These are phyloP conservation scores for Kalanchoe fedtschenkoi DNA, from an alignment of 164 flowering plant species.

Conservation along the genomic window DNA sequence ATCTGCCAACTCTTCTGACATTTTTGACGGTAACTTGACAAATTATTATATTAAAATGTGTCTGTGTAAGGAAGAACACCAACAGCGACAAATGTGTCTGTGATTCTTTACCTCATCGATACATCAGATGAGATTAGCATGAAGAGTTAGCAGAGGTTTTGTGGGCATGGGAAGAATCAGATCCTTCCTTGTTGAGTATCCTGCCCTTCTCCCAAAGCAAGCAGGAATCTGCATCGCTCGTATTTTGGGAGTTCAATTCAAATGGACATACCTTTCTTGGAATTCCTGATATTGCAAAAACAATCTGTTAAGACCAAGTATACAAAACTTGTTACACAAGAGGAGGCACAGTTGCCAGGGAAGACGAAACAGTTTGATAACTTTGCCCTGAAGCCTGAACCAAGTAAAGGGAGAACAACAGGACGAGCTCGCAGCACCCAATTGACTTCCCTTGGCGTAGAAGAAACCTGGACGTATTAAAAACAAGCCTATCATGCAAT, in stretches of 20 bases:
- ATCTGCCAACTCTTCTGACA: neutral
- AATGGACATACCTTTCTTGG: neutral
- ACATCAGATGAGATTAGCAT: constrained; percentile 9
- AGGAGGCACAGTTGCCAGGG: too few relatives aligned
- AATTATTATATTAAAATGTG: too few relatives aligned
- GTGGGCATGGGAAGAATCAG: constrained; percentile 14
- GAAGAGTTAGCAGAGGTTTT: neutral
- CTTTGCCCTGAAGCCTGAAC: too few relatives aligned
- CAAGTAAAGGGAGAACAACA: too few relatives aligned
- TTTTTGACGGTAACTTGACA: too few relatives aligned
- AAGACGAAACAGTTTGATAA: too few relatives aligned
- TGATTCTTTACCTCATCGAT: constrained; percentile 28
- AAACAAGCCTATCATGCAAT: neutral
- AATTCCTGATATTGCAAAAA: neutral
- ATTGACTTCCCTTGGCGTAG: too few relatives aligned
- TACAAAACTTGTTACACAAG: too few relatives aligned
- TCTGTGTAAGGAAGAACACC: constrained; percentile 6
- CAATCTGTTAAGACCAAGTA: neutral
- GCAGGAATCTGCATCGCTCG: constrained; percentile 10
- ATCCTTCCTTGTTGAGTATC: constrained; percentile 18
- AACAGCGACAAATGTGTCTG: neutral
- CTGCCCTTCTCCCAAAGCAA: constrained; percentile 14
- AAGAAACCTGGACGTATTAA: neutral
- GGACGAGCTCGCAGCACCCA: too few relatives aligned
- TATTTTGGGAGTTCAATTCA: constrained; percentile 2